Evolutionary conservation across 148 eudicot genomes (phyloP), one percentile per base, ranked within the genome.

Genomic region (Rhododendron mucronatum): DNA sequence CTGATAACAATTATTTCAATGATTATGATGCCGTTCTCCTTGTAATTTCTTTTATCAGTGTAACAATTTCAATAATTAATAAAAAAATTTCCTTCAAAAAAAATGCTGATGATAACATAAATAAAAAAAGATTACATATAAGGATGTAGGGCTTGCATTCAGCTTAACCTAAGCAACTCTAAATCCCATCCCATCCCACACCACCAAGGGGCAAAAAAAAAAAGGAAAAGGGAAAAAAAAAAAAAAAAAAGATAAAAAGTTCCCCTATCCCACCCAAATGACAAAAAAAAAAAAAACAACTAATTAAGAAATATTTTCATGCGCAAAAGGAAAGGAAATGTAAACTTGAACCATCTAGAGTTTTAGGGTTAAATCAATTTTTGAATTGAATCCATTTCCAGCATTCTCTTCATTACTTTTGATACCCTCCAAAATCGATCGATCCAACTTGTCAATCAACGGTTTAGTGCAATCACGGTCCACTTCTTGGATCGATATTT

Each of bases 371-470:
- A 90, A 85, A 84, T 84, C 81, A 71, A 88, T 15, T 23, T 61
- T 13, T 3, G 33, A 1, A 47, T 79, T 45, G 47, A 55, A 21
- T 18, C 84, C 86, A 50, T n/a, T 3, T 39, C 9, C 23, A 47
- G 11, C 47, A 12, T 37, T 86, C 12, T 71, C 80, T 3, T 86
- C 61, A 0, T 73, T 61, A 26, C 44, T 74, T 48, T 86, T 18
- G 30, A 12, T 86, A 84, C 85, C 51, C 65, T 88, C 85, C 13
- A 83, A 85, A 14, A 88, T 87, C 35, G 88, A 89, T 21, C 69
- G 23, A 73, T 90, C 92, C 88, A 90, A 74, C 84, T 82, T 78
- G 53, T 84, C 37, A n/a, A 90, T 87, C 63, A 86, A 90, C 83
- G 86, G 84, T 28, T 55, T 77, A 4, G 92, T 88, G 57, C 57